A percentile compares a stretch with the other conserved stretches of the same genome.
These are phyloP conservation scores for Udeniomyces megalosporus DNA, from an alignment of 768 basidiomycete genomes.

Conservation along the genomic window DNA sequence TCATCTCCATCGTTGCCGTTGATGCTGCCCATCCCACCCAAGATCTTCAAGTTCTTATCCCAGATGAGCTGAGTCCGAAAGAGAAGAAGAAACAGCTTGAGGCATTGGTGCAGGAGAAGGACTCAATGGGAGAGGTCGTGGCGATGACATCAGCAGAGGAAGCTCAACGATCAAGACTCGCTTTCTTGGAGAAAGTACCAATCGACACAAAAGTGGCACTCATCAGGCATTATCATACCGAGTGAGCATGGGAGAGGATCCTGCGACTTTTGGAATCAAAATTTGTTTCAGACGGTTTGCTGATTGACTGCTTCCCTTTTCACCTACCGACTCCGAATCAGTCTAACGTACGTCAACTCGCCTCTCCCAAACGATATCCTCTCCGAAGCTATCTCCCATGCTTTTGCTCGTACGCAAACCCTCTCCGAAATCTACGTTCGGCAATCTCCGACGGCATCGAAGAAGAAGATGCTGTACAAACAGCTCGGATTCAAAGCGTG, in stretches of 20 bases:
- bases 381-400: constrained; percentile 1
- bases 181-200: background rate
- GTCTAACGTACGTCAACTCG: background rate
- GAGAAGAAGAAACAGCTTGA: background rate
- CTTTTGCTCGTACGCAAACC: background rate
- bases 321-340: no score
- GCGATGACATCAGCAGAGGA: background rate
- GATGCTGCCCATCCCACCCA: constrained; percentile 1
- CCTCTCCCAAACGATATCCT: background rate
- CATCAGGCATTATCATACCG: background rate
- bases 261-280: no score
- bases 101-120: background rate
- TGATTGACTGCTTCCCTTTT: no score
- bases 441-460: background rate
- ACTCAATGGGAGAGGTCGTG: background rate
- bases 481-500: background rate
- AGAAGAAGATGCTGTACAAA: background rate
- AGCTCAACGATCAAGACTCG: no score
- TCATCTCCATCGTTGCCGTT: background rate
- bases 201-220: background rate
- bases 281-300: no score
- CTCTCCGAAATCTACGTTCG: background rate
- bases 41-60: background rate
- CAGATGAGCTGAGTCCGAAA: background rate
- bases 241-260: no score